Percentiles rank a stretch among this genome's conserved stretches.
Evolutionary conservation across 768 basidiomycete species (phyloP).

Genomic region (Suillus tomentosus): DNA sequence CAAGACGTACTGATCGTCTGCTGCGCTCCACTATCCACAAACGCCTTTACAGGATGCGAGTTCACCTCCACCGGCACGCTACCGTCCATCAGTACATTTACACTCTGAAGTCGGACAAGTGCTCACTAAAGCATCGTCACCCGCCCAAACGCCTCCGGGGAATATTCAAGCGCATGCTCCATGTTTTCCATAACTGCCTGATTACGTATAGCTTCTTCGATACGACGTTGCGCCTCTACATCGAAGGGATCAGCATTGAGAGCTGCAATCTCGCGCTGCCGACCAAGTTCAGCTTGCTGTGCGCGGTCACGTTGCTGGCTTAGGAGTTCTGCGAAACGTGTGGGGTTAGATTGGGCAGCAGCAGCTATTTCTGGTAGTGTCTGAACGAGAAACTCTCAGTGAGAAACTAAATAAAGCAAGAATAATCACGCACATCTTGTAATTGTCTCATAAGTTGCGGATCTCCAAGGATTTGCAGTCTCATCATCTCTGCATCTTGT

Average conservation of each 20-base stretch:
- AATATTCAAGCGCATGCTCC: conserved; percentile 91
- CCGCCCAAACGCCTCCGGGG: conserved; percentile 89
- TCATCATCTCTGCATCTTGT: conserved; percentile 88
- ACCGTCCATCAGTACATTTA: conserved; percentile 8
- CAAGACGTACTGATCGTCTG: conserved; percentile 83
- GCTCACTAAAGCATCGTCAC: conserved; percentile 97
- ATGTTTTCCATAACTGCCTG: conserved; percentile 90
- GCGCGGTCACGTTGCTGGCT: conserved; percentile 61
- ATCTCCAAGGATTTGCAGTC: conserved; percentile 84
- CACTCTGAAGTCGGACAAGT: conserved; percentile 3
- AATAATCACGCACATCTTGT: conserved; percentile 50
- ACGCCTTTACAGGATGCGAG: conserved; percentile 86
- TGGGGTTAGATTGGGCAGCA: conserved; percentile 68
- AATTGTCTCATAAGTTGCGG: conserved; percentile 77
- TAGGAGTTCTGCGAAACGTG: conserved; percentile 74
- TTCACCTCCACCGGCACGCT: conserved; percentile 95
- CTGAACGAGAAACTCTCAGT: conserved; percentile 40
- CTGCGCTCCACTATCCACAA: conserved; percentile 98
- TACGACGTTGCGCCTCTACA: conserved; percentile 87
- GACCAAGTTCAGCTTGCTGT: conserved; percentile 51
- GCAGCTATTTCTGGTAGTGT: conserved; percentile 78
- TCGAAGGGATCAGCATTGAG: conserved; percentile 91
- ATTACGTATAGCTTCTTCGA: conserved; percentile 91
- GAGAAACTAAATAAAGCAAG: neutral
- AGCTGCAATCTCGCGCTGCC: conserved; percentile 60